These are phyloP conservation scores for Phytophthora multivora DNA, from an alignment of 352 stramenopile genomes.

Conservation along the genomic window DNA sequence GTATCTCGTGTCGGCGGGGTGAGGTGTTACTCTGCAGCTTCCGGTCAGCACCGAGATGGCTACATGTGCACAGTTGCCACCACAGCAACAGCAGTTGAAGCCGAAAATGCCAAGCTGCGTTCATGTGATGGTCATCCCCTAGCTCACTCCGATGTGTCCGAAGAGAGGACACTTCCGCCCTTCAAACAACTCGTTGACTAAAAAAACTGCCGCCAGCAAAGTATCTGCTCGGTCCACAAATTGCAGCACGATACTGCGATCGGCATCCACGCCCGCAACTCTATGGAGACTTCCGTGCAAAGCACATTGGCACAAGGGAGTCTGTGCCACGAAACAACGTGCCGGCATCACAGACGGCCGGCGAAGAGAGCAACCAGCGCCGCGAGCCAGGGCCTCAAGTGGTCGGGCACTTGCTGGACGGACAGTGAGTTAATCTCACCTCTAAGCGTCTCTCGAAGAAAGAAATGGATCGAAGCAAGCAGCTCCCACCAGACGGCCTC, in stretches of 20 bases:
- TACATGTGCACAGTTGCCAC: constrained; percentile 17
- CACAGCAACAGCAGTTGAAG: constrained; percentile 13
- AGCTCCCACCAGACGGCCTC: constrained; percentile 15
- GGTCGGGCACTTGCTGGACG: constrained; percentile 13
- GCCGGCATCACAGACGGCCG: constrained; percentile 25
- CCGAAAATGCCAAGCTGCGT: constrained; percentile 13
- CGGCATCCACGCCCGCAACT: constrained; percentile 16
- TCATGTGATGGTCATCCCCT: constrained; percentile 19
- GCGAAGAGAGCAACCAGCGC: constrained; percentile 3
- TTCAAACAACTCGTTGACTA: constrained; percentile 13
- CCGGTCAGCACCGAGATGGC: constrained; percentile 12
- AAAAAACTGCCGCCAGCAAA: not conserved
- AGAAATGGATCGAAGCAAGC: constrained; percentile 12
- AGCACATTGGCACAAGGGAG: constrained; percentile 14
- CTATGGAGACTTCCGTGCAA: constrained; percentile 23
- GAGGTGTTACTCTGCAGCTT: constrained; percentile 9
- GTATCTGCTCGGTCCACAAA: constrained; percentile 20
- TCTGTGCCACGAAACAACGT: constrained; percentile 28
- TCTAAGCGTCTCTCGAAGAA: not conserved
- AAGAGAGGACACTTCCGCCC: constrained; percentile 10
- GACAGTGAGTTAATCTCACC: constrained; percentile 23
- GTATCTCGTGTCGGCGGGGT: constrained; percentile 10
- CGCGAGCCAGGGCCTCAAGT: constrained; percentile 18
- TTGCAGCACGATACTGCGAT: constrained; percentile 19
- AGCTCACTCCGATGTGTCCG: constrained; percentile 16